Percentiles rank a stretch among this genome's conserved stretches.
Evolutionary conservation across 2,329 filamentous ascomycete species (phyloP).

Genomic region (Scopulariopsis brevicaulis): DNA sequence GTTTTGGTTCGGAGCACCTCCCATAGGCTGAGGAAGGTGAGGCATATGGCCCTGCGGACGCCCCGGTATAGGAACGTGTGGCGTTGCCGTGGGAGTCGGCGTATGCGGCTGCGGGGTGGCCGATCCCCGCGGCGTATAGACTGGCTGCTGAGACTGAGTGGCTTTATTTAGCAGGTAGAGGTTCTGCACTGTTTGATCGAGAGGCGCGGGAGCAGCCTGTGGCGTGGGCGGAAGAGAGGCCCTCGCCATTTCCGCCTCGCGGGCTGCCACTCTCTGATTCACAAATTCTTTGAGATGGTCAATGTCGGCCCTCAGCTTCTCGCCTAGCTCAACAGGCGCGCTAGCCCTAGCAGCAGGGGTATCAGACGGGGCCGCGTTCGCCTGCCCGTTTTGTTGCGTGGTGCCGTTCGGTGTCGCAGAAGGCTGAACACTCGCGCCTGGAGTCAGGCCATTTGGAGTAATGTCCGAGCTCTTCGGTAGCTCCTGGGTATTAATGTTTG

Average conservation of each 20-base stretch:
- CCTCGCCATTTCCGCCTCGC: slow-evolving; percentile 2
- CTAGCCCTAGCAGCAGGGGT: not conserved
- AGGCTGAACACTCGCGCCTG: not conserved
- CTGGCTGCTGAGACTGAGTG: not conserved
- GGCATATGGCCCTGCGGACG: slow-evolving; percentile 1
- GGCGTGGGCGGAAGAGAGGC: not conserved
- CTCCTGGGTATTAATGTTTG: not conserved
- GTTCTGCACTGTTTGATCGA: slow-evolving; percentile 1
- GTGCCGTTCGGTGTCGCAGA: not conserved
- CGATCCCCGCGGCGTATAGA: not conserved
- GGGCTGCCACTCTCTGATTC: not conserved
- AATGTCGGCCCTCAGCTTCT: not conserved
- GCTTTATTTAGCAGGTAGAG: slow-evolving; percentile 2
- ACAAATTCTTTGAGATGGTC: not conserved
- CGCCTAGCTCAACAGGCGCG: not conserved
- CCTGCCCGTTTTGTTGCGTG: not conserved
- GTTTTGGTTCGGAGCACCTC: not conserved
- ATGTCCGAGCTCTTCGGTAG: not conserved
- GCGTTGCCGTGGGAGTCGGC: not conserved
- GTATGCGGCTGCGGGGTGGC: not conserved
- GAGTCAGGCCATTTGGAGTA: not conserved
- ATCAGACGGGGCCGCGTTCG: not conserved
- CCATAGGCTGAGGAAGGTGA: not conserved
- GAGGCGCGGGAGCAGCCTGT: not conserved
- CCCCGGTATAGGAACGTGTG: slow-evolving; percentile 1